Conservation (phyloP, 2,329 filamentous ascomycete genomes). For the Botrytis tulipae region DNA sequence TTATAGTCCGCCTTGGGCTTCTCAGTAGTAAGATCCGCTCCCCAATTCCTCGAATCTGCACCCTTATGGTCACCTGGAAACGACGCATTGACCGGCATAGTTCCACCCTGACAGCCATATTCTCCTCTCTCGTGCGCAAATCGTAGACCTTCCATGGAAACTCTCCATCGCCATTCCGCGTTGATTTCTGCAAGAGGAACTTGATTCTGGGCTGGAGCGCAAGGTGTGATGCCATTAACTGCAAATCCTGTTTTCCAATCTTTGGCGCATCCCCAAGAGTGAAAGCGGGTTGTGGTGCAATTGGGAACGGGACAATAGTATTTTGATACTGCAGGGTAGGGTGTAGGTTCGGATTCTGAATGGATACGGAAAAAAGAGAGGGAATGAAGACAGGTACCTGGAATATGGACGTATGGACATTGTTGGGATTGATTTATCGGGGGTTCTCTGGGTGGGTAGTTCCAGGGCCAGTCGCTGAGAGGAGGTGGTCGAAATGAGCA, state of each 20-base stretch:
- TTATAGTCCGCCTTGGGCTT: not conserved
- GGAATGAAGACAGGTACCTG: not conserved
- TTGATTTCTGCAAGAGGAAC: not conserved
- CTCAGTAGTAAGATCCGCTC: no score
- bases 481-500: not conserved
- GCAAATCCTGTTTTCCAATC: slow-evolving; percentile 8
- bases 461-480: slow-evolving; percentile 1
- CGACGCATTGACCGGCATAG: not conserved
- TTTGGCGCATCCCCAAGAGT: slow-evolving; percentile 9
- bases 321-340: no score
- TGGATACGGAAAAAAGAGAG: not conserved
- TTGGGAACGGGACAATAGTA: not conserved
- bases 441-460: not conserved
- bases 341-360: not conserved
- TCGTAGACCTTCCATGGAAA: slow-evolving; percentile 6
- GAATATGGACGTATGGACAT: not conserved
- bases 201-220: not conserved
- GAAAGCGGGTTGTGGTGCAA: not conserved
- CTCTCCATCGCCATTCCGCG: slow-evolving; percentile 11
- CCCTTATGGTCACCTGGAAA: not conserved
- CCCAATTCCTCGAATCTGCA: not conserved
- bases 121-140: not conserved
- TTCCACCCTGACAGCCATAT: not conserved
- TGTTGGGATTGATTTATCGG: not conserved
- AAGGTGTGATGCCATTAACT: not conserved